Conservation (phyloP, 1,284 basidiomycete species). For the Coniferiporia sulphurascens region DNA sequence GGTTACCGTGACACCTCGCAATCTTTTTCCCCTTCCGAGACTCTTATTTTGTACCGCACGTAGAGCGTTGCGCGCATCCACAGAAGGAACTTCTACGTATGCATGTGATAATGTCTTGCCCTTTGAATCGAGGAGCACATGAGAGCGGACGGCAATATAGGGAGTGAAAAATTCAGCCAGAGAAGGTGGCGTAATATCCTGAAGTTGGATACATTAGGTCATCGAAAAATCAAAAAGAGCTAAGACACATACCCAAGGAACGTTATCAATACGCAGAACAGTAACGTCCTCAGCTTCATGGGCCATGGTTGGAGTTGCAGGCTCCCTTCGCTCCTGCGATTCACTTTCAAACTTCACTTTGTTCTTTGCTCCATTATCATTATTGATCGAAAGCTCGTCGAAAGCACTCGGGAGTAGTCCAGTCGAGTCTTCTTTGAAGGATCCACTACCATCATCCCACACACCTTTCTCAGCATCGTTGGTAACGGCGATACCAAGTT, state of each 20-base stretch:
- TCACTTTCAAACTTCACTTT: neutral
- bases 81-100: constrained; percentile 63
- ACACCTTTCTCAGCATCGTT: constrained; percentile 18
- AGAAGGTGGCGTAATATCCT: constrained; percentile 77
- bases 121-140: constrained; percentile 71
- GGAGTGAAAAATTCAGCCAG: constrained; percentile 58
- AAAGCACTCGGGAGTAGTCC: constrained; percentile 25
- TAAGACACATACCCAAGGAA: constrained; percentile 64
- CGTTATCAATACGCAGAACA: constrained; percentile 77
- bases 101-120: constrained; percentile 80
- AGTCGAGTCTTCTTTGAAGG: neutral
- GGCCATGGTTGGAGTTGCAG: neutral
- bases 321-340: neutral
- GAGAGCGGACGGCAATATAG: constrained; percentile 60
- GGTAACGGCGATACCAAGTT: neutral
- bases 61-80: constrained; percentile 59
- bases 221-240: constrained; percentile 9
- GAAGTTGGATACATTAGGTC: constrained; percentile 1
- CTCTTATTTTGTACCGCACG: constrained; percentile 51
- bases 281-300: constrained; percentile 36
- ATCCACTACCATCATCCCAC: constrained; percentile 22
- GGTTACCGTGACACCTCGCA: constrained; percentile 76
- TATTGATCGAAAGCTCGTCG: constrained; percentile 17
- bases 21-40: constrained; percentile 66
- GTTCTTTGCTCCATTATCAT: neutral